Evolutionary conservation across 148 eudicot genomes (phyloP).

Genomic region (Dianthus caryophyllus): DNA sequence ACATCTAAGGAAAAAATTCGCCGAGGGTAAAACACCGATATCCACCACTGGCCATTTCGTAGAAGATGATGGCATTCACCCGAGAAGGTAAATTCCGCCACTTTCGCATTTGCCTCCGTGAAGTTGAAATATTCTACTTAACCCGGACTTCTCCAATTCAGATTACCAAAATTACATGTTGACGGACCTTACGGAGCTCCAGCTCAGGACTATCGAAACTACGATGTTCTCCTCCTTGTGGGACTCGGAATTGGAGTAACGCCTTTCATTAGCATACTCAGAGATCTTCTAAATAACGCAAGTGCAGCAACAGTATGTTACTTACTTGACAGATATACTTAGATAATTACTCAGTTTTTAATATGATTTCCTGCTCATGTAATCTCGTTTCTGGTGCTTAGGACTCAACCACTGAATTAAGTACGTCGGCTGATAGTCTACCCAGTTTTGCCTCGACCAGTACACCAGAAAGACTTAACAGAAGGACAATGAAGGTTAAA

Average conservation of each 20-base stretch:
- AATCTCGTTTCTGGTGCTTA: slow-evolving; percentile 23
- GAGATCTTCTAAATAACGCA: slow-evolving; percentile 68
- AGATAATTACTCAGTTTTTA: neutral
- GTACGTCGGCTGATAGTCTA: slow-evolving; percentile 64
- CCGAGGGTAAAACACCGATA: slow-evolving; percentile 45
- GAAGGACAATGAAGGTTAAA: slow-evolving; percentile 49
- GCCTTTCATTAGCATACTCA: slow-evolving; percentile 86
- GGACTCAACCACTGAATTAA: slow-evolving; percentile 74
- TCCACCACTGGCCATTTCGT: slow-evolving; percentile 63
- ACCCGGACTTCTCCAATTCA: slow-evolving; percentile 28
- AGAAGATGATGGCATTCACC: slow-evolving; percentile 37
- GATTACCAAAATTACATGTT: slow-evolving; percentile 67
- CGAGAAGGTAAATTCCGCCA: slow-evolving; percentile 47
- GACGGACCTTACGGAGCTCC: slow-evolving; percentile 99
- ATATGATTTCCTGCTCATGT: neutral
- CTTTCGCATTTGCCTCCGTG: neutral
- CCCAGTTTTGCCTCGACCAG: slow-evolving; percentile 61
- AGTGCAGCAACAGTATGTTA: slow-evolving; percentile 49
- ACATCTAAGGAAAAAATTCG: slow-evolving; percentile 64
- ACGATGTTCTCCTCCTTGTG: slow-evolving; percentile 86
- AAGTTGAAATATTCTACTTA: neutral
- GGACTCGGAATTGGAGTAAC: slow-evolving; percentile 99
- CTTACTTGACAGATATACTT: neutral
- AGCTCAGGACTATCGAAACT: slow-evolving; percentile 86
- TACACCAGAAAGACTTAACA: slow-evolving; percentile 42